Evolutionary conservation across 108 stramenopile genomes (phyloP), one percentile per base, ranked within the genome.

Genomic region (Cyclotella baltica): DNA sequence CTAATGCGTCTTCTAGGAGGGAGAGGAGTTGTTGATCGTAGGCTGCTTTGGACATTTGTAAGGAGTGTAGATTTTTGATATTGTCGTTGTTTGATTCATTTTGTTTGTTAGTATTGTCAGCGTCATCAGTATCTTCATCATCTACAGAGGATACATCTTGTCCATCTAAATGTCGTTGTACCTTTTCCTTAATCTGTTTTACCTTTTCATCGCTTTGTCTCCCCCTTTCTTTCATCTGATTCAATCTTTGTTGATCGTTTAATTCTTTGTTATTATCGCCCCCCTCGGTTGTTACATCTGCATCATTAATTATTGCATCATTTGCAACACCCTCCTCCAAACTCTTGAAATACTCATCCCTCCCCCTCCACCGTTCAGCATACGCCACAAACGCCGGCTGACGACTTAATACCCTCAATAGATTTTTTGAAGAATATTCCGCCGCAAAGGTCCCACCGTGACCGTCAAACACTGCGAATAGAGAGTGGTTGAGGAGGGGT

Each of bases 381-480:
- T 92, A 92, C 68, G 80, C 51, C 4, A 76, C 48, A 55, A 86
- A 89, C 46, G 70, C 73, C 2, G 55, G 59, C 56, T 82, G 76
- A 20, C 78, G 76, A 52, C 62, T 56, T 9, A 94, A 63, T 3
- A 90, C 81, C 0, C 87, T 86, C 13, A 62, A 38, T 22, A 94
- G 58, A 70, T 92, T 88, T 16, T 27, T 4, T 13, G 80, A 79
- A 3, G 86, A 75, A 56, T 85, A 90, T 28, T 88, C 72, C 23
- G 92, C 92, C 0, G 94, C 90, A 73, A 85, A 87, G 35, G 78
- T 63, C 27, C 92, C 94, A 31, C 94, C 94, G 73, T 95, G 94
- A 6, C 94, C 92, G 72, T 95, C 94, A 82, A 93, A 87, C 31
- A 92, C 87, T 33, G 83, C 86, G 67, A 92, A 93, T 11, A 95